Conservation (phyloP, 1,139 yeast species). For the Geotrichum histeridarum region DNA sequence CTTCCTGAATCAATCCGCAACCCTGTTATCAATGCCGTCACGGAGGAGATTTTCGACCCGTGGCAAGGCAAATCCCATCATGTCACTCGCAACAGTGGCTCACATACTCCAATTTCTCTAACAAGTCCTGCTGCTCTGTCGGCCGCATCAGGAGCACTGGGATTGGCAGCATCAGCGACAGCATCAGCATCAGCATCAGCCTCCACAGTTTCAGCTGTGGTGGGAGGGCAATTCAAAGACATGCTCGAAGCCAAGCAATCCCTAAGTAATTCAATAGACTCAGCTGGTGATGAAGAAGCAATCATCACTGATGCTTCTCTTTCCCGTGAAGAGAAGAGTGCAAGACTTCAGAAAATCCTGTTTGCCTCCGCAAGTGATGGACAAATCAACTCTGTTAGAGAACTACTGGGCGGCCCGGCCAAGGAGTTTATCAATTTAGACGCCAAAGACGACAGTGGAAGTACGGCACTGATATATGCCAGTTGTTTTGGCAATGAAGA, state of each 20-base stretch:
- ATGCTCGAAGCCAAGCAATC: slow-evolving; percentile 4
- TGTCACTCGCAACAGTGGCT: neutral
- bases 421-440: slow-evolving; percentile 33
- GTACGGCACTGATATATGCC: slow-evolving; percentile 40
- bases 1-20: slow-evolving; percentile 14
- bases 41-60: slow-evolving; percentile 14
- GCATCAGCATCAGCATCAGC: too few relatives aligned
- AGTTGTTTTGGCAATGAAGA: slow-evolving; percentile 41
- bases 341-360: slow-evolving; percentile 30
- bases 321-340: slow-evolving; percentile 24
- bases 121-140: neutral
- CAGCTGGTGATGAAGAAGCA: slow-evolving; percentile 26
- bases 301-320: slow-evolving; percentile 26
- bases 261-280: neutral
- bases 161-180: neutral
- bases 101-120: neutral
- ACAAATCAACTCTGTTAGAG: slow-evolving; percentile 30
- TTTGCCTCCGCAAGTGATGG: slow-evolving; percentile 39
- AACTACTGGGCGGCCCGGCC: slow-evolving; percentile 31
- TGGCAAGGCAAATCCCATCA: slow-evolving; percentile 12
- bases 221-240: neutral
- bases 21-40: slow-evolving; percentile 3
- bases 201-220: neutral
- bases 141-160: neutral
- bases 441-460: slow-evolving; percentile 38